phyloP scores from a whole-genome alignment of 768 basidiomycete species.

The Clitopilus hobsonii region DNA sequence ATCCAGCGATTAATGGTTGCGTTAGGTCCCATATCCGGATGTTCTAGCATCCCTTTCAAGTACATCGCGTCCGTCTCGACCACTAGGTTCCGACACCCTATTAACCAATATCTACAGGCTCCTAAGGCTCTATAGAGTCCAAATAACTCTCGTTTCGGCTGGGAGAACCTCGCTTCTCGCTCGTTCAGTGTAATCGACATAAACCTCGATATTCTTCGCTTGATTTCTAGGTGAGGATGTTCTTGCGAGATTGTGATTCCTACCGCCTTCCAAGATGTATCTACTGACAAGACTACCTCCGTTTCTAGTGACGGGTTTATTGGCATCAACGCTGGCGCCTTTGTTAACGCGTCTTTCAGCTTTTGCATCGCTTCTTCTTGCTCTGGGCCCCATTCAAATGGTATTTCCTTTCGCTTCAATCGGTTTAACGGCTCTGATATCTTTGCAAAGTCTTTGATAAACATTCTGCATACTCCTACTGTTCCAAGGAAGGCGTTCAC shows the following conservation, averaged over 20 bases:
- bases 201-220: constrained; percentile 24
- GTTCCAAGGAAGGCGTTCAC: constrained; percentile 27
- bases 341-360: constrained; percentile 19
- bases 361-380: constrained; percentile 16
- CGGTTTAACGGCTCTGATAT: constrained; percentile 16
- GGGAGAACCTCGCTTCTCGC: constrained; percentile 26
- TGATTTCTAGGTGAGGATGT: constrained; percentile 7
- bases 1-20: constrained; percentile 33
- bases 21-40: constrained; percentile 29
- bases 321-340: constrained; percentile 17
- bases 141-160: constrained; percentile 36
- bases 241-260: constrained; percentile 33
- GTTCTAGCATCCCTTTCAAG: constrained; percentile 26
- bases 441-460: constrained; percentile 22
- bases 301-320: neutral
- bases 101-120: constrained; percentile 11
- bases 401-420: constrained; percentile 20
- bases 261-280: constrained; percentile 25
- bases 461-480: constrained; percentile 19
- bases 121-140: constrained; percentile 23
- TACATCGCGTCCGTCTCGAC: constrained; percentile 29
- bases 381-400: constrained; percentile 23
- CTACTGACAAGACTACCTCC: constrained; percentile 1
- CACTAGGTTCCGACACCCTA: constrained; percentile 21
- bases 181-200: constrained; percentile 33